Conservation (phyloP, 352 stramenopile species). For the Phytophthora idaei region DNA sequence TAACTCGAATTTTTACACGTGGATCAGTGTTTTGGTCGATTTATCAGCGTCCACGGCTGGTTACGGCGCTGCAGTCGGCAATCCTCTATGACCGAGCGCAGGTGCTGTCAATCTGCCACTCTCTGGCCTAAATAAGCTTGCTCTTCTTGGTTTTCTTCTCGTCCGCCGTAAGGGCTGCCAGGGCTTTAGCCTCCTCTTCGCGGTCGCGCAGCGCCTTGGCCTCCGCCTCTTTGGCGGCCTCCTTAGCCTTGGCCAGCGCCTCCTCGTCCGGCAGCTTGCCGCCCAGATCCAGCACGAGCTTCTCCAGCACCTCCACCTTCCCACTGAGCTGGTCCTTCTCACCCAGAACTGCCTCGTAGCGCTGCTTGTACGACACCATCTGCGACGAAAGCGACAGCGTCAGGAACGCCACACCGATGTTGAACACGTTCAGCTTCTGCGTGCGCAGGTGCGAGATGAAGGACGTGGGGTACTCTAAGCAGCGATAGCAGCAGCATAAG, state of each 20-base stretch:
- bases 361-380: constrained; percentile 79
- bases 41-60: constrained; percentile 2
- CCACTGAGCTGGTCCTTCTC: constrained; percentile 53
- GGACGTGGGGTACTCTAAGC: constrained; percentile 76
- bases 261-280: constrained; percentile 64
- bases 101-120: constrained; percentile 4
- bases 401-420: constrained; percentile 83
- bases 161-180: constrained; percentile 33
- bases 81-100: constrained; percentile 23
- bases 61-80: constrained; percentile 10
- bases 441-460: constrained; percentile 80
- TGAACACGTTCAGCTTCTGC: constrained; percentile 88
- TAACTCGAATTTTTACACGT: background rate
- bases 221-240: constrained; percentile 52
- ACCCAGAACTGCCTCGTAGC: constrained; percentile 43
- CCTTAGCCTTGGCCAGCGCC: constrained; percentile 48
- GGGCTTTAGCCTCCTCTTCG: constrained; percentile 50
- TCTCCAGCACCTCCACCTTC: constrained; percentile 61
- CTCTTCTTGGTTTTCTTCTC: constrained; percentile 59
- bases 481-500: background rate
- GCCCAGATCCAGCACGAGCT: constrained; percentile 67
- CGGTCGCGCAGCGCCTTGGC: constrained; percentile 26
- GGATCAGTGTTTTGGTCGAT: constrained; percentile 14
- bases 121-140: constrained; percentile 68
- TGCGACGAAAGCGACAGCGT: constrained; percentile 87